Conservation (phyloP, 202 grass and related monocot genomes). For the Schoenoplectus triqueter region DNA sequence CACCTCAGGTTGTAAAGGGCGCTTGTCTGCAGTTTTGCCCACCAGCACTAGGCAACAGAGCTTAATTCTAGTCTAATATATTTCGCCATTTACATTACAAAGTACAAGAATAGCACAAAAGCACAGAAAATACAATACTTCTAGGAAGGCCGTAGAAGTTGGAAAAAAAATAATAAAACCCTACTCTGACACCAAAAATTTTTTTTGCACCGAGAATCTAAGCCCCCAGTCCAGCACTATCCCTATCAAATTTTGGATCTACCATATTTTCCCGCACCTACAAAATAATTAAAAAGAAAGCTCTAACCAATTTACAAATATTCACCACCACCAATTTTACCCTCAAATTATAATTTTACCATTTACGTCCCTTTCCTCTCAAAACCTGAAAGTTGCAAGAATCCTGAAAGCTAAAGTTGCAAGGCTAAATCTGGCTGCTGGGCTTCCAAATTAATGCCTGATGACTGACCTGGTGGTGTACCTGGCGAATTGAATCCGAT, state of each 20-base stretch:
- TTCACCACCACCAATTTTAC: slow-evolving; percentile 14
- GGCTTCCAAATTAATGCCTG: slow-evolving; percentile 88
- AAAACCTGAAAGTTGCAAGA: slow-evolving; percentile 8
- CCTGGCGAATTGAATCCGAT: slow-evolving; percentile 78
- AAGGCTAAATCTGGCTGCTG: slow-evolving; percentile 96
- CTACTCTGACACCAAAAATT: slow-evolving; percentile 21
- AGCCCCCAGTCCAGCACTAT: slow-evolving; percentile 32
- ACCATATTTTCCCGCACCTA: slow-evolving; percentile 20
- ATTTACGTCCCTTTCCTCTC: not conserved
- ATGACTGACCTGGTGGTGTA: slow-evolving; percentile 75
- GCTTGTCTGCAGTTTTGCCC: not conserved
- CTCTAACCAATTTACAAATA: slow-evolving; percentile 35
- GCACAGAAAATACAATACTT: slow-evolving; percentile 35
- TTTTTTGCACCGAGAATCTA: slow-evolving; percentile 20
- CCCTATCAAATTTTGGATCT: slow-evolving; percentile 23
- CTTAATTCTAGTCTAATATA: slow-evolving; percentile 36
- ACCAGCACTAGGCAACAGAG: not conserved
- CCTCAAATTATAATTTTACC: not conserved
- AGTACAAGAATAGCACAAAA: slow-evolving; percentile 34
- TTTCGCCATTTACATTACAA: slow-evolving; percentile 42
- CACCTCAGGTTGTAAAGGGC: not conserved
- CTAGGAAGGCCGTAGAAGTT: slow-evolving; percentile 29
- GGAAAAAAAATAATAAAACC: slow-evolving; percentile 29
- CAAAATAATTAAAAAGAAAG: slow-evolving; percentile 30
- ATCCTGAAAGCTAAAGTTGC: slow-evolving; percentile 65